Base-by-base conservation (phyloP, 2,329 filamentous ascomycete species). In the Aspergillus versicolor region DNA sequence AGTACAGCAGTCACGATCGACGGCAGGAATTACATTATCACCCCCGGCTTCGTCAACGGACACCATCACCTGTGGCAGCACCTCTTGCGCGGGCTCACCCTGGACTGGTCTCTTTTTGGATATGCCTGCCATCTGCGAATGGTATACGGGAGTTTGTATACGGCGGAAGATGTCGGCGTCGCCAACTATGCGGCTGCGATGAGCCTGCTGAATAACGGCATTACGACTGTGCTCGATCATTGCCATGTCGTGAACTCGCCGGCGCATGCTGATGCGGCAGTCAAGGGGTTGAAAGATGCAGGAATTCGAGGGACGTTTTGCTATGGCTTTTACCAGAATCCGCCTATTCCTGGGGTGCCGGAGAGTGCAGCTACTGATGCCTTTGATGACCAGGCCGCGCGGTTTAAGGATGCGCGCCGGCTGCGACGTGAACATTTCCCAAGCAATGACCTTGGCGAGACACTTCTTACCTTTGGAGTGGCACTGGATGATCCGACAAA, bases 11-110 rank as follows among this genome's bases (percentile, higher is more conserved):
- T 32, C 12, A 46, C 17, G n/a, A 42, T 56, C 21, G 24, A 52
- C 15, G 54, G 21, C 3, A 46, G 12, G 9, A 42, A 42, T 5
- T 52, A 21, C 17, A 42, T 56, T 8, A 40, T 56, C 42, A 56
- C 54, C n/a, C 54, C 54, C 3, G 54, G 54, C 2, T 65, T 75
- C 17, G 57, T 70, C 6, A 70, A 56, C 22, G 54, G 54, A 22
- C 54, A 56, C 32, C 54, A 56, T 19, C 54, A 56, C 24, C 42
- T 56, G 32, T 56, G 54, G 54, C 54, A 56, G 48, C 54, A 56
- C 17, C 41, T 56, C 3, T 12, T 56, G 2, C 21, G 54, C 3
- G 54, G 54, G n/a, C 22, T 56, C n/a, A 52, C 54, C 4, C 22
- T 46, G 12, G 41, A 56, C 15, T 56, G 54, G 52, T 45, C 52